A percentile compares a stretch with the other conserved stretches of the same genome.
Evolutionary conservation across 2,329 filamentous ascomycete species (phyloP).

Genomic region (Fusarium guadeloupense): DNA sequence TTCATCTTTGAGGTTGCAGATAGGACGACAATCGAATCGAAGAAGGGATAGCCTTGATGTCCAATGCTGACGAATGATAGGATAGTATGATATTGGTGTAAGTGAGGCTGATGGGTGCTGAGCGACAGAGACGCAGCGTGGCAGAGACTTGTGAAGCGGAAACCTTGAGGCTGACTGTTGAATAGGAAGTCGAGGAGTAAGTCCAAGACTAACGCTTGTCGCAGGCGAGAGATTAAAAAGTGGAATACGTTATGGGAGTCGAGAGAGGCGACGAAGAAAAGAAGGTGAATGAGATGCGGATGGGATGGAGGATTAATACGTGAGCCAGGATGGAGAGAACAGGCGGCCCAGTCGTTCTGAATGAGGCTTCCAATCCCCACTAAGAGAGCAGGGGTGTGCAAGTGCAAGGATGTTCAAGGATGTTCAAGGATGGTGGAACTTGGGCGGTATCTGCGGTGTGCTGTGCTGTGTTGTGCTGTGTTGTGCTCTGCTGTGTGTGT

Average conservation of each 20-base stretch:
- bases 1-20: conserved; percentile 34
- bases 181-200: conserved; percentile 10
- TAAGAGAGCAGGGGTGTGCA: conserved; percentile 17
- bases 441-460: conserved; percentile 35
- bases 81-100: conserved; percentile 22
- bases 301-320: conserved; percentile 44
- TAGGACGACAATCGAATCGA: conserved; percentile 13
- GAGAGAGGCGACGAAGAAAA: conserved; percentile 39
- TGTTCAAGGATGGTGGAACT: conserved; percentile 28
- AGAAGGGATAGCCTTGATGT: conserved; percentile 22
- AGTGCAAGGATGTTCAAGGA: conserved; percentile 28
- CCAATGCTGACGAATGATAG: neutral
- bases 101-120: conserved; percentile 20
- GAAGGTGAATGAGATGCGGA: conserved; percentile 33
- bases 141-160: conserved; percentile 11
- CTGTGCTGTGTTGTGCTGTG: neutral
- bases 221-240: conserved; percentile 32
- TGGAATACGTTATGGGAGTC: conserved; percentile 30
- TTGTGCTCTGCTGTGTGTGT: neutral
- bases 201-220: conserved; percentile 22
- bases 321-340: conserved; percentile 40
- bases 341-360: conserved; percentile 41
- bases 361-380: conserved; percentile 44
- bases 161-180: conserved; percentile 26
- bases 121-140: conserved; percentile 16